Conservation (phyloP, 2,329 filamentous ascomycete genomes). For the Pseudocercospora ulei region DNA sequence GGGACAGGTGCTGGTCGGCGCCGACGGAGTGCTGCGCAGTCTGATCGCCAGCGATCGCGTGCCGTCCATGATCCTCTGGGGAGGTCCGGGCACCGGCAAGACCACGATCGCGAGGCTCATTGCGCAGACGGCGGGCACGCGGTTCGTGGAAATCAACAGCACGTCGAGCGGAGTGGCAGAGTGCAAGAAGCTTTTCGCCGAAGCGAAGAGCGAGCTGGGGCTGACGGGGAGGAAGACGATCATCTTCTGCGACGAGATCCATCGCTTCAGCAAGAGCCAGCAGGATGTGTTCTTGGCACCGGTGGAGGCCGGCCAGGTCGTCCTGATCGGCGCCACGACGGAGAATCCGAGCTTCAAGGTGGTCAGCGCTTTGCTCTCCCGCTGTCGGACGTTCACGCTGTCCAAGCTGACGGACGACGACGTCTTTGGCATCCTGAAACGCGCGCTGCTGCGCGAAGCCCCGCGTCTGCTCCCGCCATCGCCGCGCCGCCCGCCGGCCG, state of each 20-base stretch:
- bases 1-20: constrained; percentile 84
- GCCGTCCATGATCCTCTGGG: constrained; percentile 94
- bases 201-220: constrained; percentile 67
- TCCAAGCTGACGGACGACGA: constrained; percentile 63
- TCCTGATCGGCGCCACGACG: constrained; percentile 86
- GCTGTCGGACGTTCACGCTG: constrained; percentile 84
- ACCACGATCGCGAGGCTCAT: constrained; percentile 89
- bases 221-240: constrained; percentile 86
- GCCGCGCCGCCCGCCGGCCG: constrained; percentile 24
- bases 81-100: constrained; percentile 69
- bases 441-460: constrained; percentile 52
- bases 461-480: constrained; percentile 47
- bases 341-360: constrained; percentile 96
- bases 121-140: constrained; percentile 66
- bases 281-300: constrained; percentile 92
- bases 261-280: constrained; percentile 80
- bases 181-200: constrained; percentile 81
- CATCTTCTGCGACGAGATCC: constrained; percentile 95
- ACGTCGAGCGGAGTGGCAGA: constrained; percentile 80
- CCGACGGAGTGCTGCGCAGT: constrained; percentile 69
- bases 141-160: constrained; percentile 93
- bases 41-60: constrained; percentile 78
- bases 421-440: constrained; percentile 60
- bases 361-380: constrained; percentile 72
- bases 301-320: constrained; percentile 83